phyloP scores from a whole-genome alignment of 2,329 filamentous ascomycete species.

The Stagonosporopsis chrysanthemi region DNA sequence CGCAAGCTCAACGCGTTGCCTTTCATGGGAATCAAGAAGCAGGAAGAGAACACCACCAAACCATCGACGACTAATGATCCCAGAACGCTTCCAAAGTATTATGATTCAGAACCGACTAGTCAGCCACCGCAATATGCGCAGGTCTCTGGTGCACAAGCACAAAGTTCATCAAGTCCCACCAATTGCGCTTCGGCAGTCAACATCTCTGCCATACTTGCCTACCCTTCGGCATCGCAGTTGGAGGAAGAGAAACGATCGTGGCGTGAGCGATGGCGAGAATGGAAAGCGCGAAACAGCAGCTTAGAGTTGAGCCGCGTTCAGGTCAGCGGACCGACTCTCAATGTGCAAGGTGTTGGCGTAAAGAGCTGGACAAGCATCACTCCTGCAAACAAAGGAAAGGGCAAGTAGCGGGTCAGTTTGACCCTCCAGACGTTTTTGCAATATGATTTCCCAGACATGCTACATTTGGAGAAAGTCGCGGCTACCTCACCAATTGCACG shows the following conservation, averaged over 20 bases:
- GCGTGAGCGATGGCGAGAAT: conserved; percentile 7
- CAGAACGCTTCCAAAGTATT: background rate
- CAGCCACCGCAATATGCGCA: conserved; percentile 3
- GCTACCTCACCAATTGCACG: background rate
- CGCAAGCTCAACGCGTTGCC: background rate
- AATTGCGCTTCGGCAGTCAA: conserved; percentile 2
- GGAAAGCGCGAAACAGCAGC: conserved; percentile 3
- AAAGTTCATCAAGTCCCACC: background rate
- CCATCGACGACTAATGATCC: background rate
- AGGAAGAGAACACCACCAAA: too few species aligned
- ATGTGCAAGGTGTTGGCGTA: background rate
- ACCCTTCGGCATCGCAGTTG: background rate
- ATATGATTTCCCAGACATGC: background rate
- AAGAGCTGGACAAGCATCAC: conserved; percentile 5
- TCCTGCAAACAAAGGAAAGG: background rate
- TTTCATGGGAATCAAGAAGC: background rate
- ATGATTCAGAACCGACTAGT: conserved; percentile 4
- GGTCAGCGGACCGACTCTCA: conserved; percentile 3
- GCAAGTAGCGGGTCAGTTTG: background rate
- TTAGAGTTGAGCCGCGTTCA: background rate
- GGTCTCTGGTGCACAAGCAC: background rate
- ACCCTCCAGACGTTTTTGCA: background rate
- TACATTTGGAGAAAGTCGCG: background rate
- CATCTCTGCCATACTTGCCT: conserved; percentile 6
- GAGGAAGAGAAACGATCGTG: conserved; percentile 1